Evolutionary conservation across 345 rosid species (phyloP), one percentile per base, ranked within the genome.

Genomic region (Gossypium bickii): DNA sequence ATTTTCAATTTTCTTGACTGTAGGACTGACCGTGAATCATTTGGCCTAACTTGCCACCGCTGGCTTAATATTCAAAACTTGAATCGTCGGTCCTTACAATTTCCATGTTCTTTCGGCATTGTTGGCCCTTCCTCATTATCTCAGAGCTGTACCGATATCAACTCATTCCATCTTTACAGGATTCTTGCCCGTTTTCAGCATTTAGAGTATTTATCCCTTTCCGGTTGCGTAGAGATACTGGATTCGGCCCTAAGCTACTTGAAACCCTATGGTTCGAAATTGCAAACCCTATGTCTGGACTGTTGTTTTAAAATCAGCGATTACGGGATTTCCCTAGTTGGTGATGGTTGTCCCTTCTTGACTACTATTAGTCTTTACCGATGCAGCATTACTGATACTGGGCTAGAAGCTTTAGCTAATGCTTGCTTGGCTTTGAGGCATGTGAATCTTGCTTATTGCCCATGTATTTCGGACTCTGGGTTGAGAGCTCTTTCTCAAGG

Each of bases 1-100:
- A 89, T 89, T 82, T 89, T 88, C 79, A 78, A 81, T 73, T 38
- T 76, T 64, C 89, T 92, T 73, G 79, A 78, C 71, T 76, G 80
- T 71, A 67, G 78, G 16, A 70, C 82, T 12, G 93, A 90, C 71
- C 87, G 79, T 41, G 92, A 87, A 62, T 92, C 97, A 18, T 94
- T 92, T 74, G 93, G 97, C 51, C 77, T 89, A 57, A 87, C 97
- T 73, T 90, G 95, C 74, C 91, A 27, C 67, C 83, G 82, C 51
- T 92, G 89, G 89, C 91, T 91, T 60, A 80, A 82, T 63, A 87
- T 94, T 74, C 92, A 80, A 77, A 92, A 87, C 80, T 68, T 80
- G 53, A 73, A 63, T 72, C 83, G 93, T 2, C 78, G 83, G 44
- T 87, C 87, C 41, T 77, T 92, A 6, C 87, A 86, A 29, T 89